Conservation (phyloP, 116 monocot genomes). For the Dioscorea cayenensis region DNA sequence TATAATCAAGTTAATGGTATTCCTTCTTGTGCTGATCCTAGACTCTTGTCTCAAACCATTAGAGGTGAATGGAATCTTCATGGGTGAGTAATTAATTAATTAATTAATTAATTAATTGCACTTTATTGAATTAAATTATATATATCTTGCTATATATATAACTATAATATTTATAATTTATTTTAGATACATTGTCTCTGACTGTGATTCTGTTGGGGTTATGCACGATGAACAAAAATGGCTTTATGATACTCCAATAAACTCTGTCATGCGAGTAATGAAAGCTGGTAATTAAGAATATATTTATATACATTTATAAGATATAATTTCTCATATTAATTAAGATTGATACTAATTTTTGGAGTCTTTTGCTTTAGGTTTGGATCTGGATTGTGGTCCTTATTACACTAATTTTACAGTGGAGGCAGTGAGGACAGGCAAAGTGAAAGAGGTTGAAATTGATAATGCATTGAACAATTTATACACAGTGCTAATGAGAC, state of each 20-base stretch:
- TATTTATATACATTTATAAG: neutral
- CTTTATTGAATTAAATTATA: neutral
- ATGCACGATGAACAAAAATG: neutral
- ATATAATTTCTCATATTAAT: neutral
- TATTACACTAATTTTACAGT: conserved; percentile 6
- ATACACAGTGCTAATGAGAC: conserved; percentile 21
- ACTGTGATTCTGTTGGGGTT: conserved; percentile 4
- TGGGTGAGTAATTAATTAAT: neutral
- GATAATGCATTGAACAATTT: conserved; percentile 16
- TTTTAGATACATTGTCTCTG: conserved; percentile 5
- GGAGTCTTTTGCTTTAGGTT: neutral
- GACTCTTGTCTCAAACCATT: conserved; percentile 29
- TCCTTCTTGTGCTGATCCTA: conserved; percentile 33
- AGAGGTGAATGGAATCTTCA: conserved; percentile 21
- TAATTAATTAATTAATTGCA: too few relatives aligned
- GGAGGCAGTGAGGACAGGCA: conserved; percentile 7
- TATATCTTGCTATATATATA: too few relatives aligned
- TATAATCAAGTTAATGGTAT: conserved; percentile 56
- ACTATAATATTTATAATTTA: neutral
- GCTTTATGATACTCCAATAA: neutral
- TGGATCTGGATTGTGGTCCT: conserved; percentile 18
- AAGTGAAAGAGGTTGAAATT: conserved; percentile 12
- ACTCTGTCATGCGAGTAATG: neutral
- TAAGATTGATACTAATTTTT: neutral
- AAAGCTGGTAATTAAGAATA: neutral